These are phyloP conservation scores for Durio zibethinus DNA, from an alignment of 345 rosid species.

Conservation along the genomic window DNA sequence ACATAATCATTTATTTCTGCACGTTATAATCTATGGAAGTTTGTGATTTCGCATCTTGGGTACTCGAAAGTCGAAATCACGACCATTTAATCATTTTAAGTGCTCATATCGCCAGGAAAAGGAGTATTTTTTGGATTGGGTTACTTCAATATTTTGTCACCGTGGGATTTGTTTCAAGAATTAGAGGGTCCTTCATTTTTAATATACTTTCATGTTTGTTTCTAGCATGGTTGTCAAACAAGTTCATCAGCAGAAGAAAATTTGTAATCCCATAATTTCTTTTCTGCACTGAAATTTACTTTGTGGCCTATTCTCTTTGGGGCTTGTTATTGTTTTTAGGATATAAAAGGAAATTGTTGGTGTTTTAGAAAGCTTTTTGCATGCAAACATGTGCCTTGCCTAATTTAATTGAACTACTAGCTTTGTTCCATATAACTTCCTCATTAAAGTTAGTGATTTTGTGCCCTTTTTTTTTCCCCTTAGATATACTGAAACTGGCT, in stretches of 20 bases:
- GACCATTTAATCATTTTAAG: neutral
- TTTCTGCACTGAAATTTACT: neutral
- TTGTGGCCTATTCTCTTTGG: neutral
- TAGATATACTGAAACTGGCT: slow-evolving; percentile 83
- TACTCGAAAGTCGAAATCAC: no score
- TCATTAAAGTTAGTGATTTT: neutral
- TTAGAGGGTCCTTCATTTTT: neutral
- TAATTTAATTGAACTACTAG: neutral
- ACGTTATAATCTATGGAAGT: neutral
- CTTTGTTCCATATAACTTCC: neutral
- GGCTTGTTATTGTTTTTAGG: neutral
- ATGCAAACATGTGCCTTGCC: neutral
- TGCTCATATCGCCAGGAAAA: neutral
- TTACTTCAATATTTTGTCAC: neutral
- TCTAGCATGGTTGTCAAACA: neutral
- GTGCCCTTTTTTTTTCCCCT: neutral
- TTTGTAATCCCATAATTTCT: neutral
- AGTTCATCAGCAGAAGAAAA: neutral
- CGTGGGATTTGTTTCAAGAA: neutral
- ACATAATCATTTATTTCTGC: neutral
- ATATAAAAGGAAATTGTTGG: neutral
- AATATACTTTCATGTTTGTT: neutral
- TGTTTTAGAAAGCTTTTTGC: neutral
- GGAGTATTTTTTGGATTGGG: neutral
- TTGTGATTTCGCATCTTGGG: neutral